Base-by-base conservation (phyloP, 345 rosid species). In the Psidium friedrichsthalianum region DNA sequence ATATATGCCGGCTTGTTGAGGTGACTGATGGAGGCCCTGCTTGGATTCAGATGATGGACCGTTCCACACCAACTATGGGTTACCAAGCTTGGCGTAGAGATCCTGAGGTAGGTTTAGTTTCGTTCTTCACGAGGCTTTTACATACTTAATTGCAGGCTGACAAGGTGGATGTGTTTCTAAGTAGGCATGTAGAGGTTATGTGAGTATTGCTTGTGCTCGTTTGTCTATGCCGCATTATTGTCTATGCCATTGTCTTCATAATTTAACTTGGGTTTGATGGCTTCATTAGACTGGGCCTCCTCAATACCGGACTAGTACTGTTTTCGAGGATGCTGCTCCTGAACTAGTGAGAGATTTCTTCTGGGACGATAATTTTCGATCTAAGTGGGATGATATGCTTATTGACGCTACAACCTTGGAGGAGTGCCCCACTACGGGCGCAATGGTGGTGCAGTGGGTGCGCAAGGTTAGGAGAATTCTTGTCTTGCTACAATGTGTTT, bases 31-130 rank as follows among this genome's bases (percentile, higher is more conserved):
- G 95, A 29, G 99, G 98, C 22, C 99, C 98, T 87, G 87, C 92
- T 86, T 97, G 99, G 99, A 94, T 96, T 93, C 94, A 92, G 25
- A 95, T 97, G 98, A 97, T 97, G 99, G 94, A 97, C 86, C 93
- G 98, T 8, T 93, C 98, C 42, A 91, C 94, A 2, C 89, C 92
- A 1, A 92, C 93, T 32, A 93, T 97, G 95, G 54, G 88, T 57
- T 97, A 94, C 86, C 94, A 92, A 88, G 99, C 99, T 81, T 96
- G 99, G 98, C 94, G 94, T 58, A 90, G 99, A 88, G 99, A 97
- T 88, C 96, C 90, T 49, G 90, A 90, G 96, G 99, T 96, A 90
- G 88, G 61, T 85, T 69, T 78, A 24, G 15, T 47, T 78, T 51
- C 61, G 40, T 15, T 56, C 56, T 53, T 25, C 24, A n/a, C 21